Base-by-base conservation (phyloP, 106 monocot genomes). In the Dioscorea dumetorum region DNA sequence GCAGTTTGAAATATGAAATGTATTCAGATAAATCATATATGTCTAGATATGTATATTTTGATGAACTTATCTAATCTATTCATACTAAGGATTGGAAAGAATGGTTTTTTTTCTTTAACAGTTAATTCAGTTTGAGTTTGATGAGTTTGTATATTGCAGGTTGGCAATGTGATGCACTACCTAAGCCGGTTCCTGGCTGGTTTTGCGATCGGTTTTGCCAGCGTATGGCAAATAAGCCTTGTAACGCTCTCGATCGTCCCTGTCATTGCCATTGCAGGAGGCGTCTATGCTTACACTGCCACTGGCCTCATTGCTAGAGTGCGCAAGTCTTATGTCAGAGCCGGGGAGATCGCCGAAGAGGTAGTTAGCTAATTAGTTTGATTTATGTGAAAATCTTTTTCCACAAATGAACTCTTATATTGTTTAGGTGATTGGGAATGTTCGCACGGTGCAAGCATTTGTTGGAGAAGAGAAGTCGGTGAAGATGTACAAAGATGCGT, bases 181-280 rank as follows among this genome's bases (percentile, higher is more conserved):
- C 83, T 99, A 53, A 93, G 87, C 83, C 82, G 93, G 24, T 99
- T 99, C 72, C 48, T 88, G 4, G 77, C 83, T 11, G 99, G 99
- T 14, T 99, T 99, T 49, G 99, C 87, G 24, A 80, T 99, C 34
- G 99, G 99, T 35, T 99, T 99, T 61, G 53, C 76, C 15, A 74
- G 79, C 8, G 93, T 93, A 3, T 99, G 99, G 99, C 99, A 99
- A 83, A 93, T 99, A 72, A 93, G 93, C 66, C 92, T 99, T 7
- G 93, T 99, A 12, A 99, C 99, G n/a, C 83, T 99, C 53, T 90
- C 99, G 16, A 93, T 99, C 51, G 99, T 99, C 20, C 99, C 99
- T 1, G 74, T 99, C 48, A 99, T 99, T 34, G 99, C 93, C 62
- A 62, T 99, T 21, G 82, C 99, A 24, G 99, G 99, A 8, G 99